Conservation (phyloP, 2,329 filamentous ascomycete genomes). For the Nemania abortiva region DNA sequence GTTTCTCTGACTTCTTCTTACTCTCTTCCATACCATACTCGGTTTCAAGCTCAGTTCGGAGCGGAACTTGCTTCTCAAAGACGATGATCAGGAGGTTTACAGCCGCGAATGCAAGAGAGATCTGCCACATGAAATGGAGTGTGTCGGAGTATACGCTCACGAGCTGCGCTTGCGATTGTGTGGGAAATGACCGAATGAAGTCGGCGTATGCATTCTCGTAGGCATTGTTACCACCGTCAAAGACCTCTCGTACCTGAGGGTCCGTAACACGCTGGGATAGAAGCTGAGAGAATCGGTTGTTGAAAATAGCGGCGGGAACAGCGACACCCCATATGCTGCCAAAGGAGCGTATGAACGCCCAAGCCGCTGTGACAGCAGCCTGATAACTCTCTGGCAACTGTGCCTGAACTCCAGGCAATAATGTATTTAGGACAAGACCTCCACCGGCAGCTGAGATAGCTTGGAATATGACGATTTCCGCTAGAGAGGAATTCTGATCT, state of each 20-base stretch:
- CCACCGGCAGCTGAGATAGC: not conserved
- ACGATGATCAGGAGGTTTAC: conserved; percentile 8
- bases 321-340: conserved; percentile 57
- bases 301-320: conserved; percentile 55
- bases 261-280: conserved; percentile 5
- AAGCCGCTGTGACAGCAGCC: conserved; percentile 51
- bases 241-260: not conserved
- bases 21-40: conserved; percentile 16
- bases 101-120: conserved; percentile 14
- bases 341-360: conserved; percentile 55
- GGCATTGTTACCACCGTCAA: not conserved
- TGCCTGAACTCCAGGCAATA: conserved; percentile 16
- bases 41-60: conserved; percentile 23
- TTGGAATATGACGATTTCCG: conserved; percentile 9
- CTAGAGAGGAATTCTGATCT: not conserved
- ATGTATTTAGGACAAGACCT: conserved; percentile 5
- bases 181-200: conserved; percentile 2
- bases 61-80: conserved; percentile 21
- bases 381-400: conserved; percentile 2
- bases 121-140: conserved; percentile 15
- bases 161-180: not conserved
- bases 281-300: conserved; percentile 1
- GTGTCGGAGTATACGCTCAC: conserved; percentile 13
- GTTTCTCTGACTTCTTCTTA: not conserved
- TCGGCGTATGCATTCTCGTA: conserved; percentile 17